Evolutionary conservation across 306 rosid species (phyloP).

Genomic region (Begonia masoniana): DNA sequence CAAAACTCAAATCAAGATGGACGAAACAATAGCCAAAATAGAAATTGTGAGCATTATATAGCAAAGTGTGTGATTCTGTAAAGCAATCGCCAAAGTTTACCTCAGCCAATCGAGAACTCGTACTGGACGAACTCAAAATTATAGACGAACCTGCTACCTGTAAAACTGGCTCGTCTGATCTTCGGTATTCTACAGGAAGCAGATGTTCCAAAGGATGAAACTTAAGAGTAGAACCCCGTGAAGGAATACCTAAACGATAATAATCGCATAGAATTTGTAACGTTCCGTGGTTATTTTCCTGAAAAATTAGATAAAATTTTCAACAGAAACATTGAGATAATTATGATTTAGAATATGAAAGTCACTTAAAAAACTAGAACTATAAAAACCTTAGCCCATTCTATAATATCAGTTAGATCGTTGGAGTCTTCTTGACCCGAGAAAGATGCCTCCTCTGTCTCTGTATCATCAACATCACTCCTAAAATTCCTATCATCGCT

Average conservation of each 20-base stretch:
- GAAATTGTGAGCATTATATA: no score
- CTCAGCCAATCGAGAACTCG: conserved; percentile 53
- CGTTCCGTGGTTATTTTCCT: conserved; percentile 62
- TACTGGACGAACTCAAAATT: conserved; percentile 54
- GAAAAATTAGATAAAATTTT: conserved; percentile 13
- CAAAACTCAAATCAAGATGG: not conserved
- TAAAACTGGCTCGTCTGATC: conserved; percentile 35
- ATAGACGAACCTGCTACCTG: conserved; percentile 45
- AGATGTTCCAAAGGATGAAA: conserved; percentile 70
- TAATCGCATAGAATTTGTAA: conserved; percentile 66
- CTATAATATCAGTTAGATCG: conserved; percentile 74
- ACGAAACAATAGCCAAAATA: no score
- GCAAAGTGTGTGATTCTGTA: not conserved
- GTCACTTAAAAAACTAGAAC: no score
- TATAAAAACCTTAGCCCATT: conserved; percentile 85
- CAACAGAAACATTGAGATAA: no score
- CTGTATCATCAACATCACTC: conserved; percentile 90
- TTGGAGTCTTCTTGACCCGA: conserved; percentile 90
- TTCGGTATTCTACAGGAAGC: conserved; percentile 44
- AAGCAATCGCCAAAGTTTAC: conserved; percentile 18
- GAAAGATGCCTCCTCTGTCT: conserved; percentile 81
- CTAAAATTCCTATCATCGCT: conserved; percentile 85
- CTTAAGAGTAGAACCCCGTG: conserved; percentile 47
- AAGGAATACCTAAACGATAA: conserved; percentile 45
- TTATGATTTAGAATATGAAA: no score